These are phyloP conservation scores for Ploettnerulaceae sp. DNA, from an alignment of 2,329 filamentous ascomycete genomes.

Conservation along the genomic window DNA sequence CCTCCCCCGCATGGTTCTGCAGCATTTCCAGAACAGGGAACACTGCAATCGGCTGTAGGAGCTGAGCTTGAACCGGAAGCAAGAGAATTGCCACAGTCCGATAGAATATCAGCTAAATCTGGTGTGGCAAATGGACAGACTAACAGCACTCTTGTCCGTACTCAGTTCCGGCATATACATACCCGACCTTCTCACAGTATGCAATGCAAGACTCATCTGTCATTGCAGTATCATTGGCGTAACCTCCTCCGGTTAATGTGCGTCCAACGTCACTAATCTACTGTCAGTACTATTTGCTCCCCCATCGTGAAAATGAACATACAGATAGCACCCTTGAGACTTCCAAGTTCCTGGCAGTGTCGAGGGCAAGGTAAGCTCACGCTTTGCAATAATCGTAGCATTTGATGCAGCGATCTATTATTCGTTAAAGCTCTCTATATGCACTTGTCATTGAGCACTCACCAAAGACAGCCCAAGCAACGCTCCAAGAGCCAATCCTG, in stretches of 20 bases:
- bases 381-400: slow-evolving; percentile 10
- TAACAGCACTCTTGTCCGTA: slow-evolving; percentile 23
- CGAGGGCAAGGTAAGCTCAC: slow-evolving; percentile 13
- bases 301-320: slow-evolving; percentile 1
- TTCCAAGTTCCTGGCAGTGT: slow-evolving; percentile 19
- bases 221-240: slow-evolving; percentile 15
- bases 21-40: slow-evolving; percentile 25
- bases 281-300: neutral
- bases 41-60: slow-evolving; percentile 18
- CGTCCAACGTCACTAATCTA: slow-evolving; percentile 13
- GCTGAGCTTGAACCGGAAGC: slow-evolving; percentile 10
- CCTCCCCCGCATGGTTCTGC: slow-evolving; percentile 19
- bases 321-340: slow-evolving; percentile 21
- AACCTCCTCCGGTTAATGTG: slow-evolving; percentile 16
- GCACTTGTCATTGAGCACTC: neutral
- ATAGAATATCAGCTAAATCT: no score
- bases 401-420: slow-evolving; percentile 1
- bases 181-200: slow-evolving; percentile 24
- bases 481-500: slow-evolving; percentile 2
- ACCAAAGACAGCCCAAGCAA: slow-evolving; percentile 8
- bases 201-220: slow-evolving; percentile 23
- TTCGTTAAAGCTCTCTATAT: neutral
- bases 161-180: slow-evolving; percentile 25
- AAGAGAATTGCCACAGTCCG: slow-evolving; percentile 23
- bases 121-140: no score